Conservation (phyloP, 441 rosid species). For the Brassica hybrid region DNA sequence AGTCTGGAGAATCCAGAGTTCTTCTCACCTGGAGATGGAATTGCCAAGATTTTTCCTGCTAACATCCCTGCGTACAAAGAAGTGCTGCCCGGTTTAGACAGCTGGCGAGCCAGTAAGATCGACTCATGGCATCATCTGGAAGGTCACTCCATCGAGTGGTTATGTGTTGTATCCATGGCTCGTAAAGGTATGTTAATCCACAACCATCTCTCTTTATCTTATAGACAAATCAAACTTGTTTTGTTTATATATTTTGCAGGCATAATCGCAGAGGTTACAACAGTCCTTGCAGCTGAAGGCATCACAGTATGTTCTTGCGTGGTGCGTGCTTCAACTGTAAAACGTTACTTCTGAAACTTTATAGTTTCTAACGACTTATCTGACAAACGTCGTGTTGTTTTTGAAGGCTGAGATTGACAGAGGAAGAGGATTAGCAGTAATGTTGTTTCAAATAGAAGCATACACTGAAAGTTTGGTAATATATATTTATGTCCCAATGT, state of each 20-base stretch:
- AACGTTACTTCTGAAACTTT: neutral
- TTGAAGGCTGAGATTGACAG: conserved; percentile 85
- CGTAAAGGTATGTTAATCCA: too few species aligned
- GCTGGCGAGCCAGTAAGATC: conserved; percentile 91
- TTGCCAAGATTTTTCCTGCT: too few species aligned
- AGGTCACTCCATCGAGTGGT: conserved; percentile 74
- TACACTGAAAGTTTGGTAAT: conserved; percentile 76
- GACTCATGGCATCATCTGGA: conserved; percentile 89
- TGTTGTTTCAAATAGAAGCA: conserved; percentile 89
- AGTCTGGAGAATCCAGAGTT: conserved; percentile 53
- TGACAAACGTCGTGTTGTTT: conserved; percentile 16
- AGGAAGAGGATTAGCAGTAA: too few species aligned
- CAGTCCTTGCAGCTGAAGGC: conserved; percentile 74
- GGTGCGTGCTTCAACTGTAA: conserved; percentile 60
- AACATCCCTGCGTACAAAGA: conserved; percentile 71
- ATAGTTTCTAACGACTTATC: neutral
- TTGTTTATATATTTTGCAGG: conserved; percentile 55
- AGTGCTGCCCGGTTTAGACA: conserved; percentile 83
- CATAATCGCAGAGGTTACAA: conserved; percentile 86
- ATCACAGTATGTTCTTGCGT: conserved; percentile 81
- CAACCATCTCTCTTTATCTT: too few species aligned
- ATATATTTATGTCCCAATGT: neutral
- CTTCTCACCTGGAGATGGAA: conserved; percentile 57
- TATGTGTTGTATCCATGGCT: too few species aligned
- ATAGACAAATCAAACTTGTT: neutral